These are phyloP conservation scores for Heracleum sosnowskyi DNA, from an alignment of 129 eudicot genomes.

Conservation along the genomic window DNA sequence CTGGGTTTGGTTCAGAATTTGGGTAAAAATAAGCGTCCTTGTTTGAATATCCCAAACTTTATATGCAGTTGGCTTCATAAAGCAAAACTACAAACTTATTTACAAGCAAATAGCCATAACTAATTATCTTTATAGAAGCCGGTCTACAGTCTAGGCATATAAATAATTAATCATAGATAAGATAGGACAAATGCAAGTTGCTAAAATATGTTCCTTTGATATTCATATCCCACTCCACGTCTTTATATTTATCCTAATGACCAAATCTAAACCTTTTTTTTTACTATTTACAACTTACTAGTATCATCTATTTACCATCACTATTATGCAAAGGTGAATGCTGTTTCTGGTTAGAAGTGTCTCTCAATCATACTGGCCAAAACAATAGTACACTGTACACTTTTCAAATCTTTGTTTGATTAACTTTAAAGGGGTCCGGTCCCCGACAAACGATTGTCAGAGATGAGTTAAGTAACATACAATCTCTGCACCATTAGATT, in stretches of 20 bases:
- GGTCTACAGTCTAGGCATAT: not conserved
- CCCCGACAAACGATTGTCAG: too few relatives aligned
- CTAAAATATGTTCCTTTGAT: not conserved
- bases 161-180: not conserved
- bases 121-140: not conserved
- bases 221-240: slow-evolving; percentile 13
- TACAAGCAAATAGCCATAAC: not conserved
- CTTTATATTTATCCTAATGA: not conserved
- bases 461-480: too few relatives aligned
- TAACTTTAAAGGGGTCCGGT: too few relatives aligned
- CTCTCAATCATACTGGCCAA: too few relatives aligned
- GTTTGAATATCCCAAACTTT: not conserved
- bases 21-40: not conserved
- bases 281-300: too few relatives aligned
- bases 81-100: not conserved
- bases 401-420: too few relatives aligned
- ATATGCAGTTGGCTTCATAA: slow-evolving; percentile 4
- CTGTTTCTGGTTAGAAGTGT: too few relatives aligned
- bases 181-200: slow-evolving; percentile 6
- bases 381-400: too few relatives aligned
- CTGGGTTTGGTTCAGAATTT: not conserved
- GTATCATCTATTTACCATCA: too few relatives aligned
- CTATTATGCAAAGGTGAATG: too few relatives aligned
- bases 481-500: too few relatives aligned
- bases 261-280: not conserved